Percentiles rank a stretch among this genome's conserved stretches.
Evolutionary conservation across 2,329 filamentous ascomycete species (phyloP).

Genomic region (Torrubiellomyces zombiae): DNA sequence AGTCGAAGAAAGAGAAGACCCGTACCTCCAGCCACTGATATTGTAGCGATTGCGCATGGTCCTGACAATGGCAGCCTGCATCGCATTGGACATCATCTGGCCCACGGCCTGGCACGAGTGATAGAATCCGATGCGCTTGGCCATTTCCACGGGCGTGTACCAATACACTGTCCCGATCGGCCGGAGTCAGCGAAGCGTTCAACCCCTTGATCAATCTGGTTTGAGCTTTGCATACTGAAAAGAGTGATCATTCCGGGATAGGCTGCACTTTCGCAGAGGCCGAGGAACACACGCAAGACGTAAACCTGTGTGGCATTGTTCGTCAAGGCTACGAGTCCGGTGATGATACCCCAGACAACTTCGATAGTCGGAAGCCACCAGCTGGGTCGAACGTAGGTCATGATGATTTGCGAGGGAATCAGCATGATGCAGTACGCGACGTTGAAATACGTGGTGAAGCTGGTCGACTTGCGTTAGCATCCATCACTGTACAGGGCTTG

Average conservation of each 20-base stretch:
- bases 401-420: conserved; percentile 19
- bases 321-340: conserved; percentile 14
- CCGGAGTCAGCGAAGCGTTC: background rate
- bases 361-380: conserved; percentile 21
- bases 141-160: conserved; percentile 23
- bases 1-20: too few relatives aligned
- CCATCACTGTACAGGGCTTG: too few relatives aligned
- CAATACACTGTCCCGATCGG: conserved; percentile 14
- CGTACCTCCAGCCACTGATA: conserved; percentile 23
- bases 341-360: conserved; percentile 11
- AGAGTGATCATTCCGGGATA: conserved; percentile 20
- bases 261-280: conserved; percentile 18
- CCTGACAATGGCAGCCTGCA: conserved; percentile 23
- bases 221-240: conserved; percentile 9
- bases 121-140: conserved; percentile 23
- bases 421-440: conserved; percentile 38
- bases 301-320: conserved; percentile 18
- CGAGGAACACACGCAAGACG: conserved; percentile 22
- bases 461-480: background rate
- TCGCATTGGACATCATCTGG: conserved; percentile 25
- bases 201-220: too few relatives aligned
- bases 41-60: conserved; percentile 20
- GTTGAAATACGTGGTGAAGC: conserved; percentile 32
- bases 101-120: conserved; percentile 22
- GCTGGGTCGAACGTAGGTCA: conserved; percentile 19